Base-by-base conservation (phyloP, 306 rosid species). In the Glycine tomentella region DNA sequence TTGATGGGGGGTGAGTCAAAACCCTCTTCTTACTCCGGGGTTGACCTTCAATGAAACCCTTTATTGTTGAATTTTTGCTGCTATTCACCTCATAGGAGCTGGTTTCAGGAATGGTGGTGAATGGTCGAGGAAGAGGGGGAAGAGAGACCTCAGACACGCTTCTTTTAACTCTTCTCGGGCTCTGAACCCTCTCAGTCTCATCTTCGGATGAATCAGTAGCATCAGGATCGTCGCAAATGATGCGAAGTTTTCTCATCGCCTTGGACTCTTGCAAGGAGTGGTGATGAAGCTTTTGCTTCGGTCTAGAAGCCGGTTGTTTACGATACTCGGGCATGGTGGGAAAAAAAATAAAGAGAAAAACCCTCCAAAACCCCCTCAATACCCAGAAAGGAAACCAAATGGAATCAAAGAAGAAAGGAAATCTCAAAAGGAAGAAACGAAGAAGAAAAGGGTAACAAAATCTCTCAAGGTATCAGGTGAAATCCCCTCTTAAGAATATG, bases 181-280 rank as follows among this genome's bases (percentile, higher is more conserved):
- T 56, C 15, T 14, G 38, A 36, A 8, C 1, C 50, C 9, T 6
- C 38, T 9, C 85, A 1, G 10, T 83, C 77, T 95, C 99, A 48
- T 88, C 93, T 9, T 91, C 98, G 20, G 97, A 91, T 7, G 91
- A 91, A 5, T 91, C 99, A 5, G 97, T 95, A 1, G 94, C 95
- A 14, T 93, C 79, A 4, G 97, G 97, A 69, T 95, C 97, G 33
- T 74, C 20, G 53, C 48, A 91, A 75, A 93, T 77, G 0, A 95
- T 69, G 0, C 96, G 90, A 5, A 93, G 59, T 78, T 85, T 95
- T 58, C 93, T 89, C 72, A 38, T 57, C 56, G 61, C 52, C 61
- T 83, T 76, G 45, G 82, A 38, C 8, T 79, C 83, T 17, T 10
- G 82, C 48, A 53, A 11, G 5, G 70, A 5, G 7, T n/a, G 55